Percentiles rank a stretch among this genome's conserved stretches.
phyloP scores from a whole-genome alignment of 2,329 filamentous ascomycete genomes.

The Colletotrichum destructivum region DNA sequence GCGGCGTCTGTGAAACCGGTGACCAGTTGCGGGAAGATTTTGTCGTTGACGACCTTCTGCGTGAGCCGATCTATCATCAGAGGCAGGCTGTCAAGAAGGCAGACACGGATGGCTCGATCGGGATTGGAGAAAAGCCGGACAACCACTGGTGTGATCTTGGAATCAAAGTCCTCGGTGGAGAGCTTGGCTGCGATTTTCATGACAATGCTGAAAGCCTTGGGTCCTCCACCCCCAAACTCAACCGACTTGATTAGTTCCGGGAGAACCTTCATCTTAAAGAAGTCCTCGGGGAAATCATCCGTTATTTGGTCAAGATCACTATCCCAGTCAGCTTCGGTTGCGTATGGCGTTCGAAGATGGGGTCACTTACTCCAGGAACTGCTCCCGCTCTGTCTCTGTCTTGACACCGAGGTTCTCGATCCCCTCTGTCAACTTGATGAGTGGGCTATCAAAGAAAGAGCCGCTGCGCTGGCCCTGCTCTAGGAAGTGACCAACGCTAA shows the following conservation, averaged over 20 bases:
- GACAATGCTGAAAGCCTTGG: slow-evolving; percentile 89
- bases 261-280: slow-evolving; percentile 96
- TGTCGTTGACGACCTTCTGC: slow-evolving; percentile 93
- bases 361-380: slow-evolving; percentile 78
- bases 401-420: slow-evolving; percentile 95
- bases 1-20: slow-evolving; percentile 94
- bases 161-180: slow-evolving; percentile 89
- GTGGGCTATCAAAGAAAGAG: slow-evolving; percentile 91
- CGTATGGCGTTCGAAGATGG: not conserved
- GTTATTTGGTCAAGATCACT: slow-evolving; percentile 86
- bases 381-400: slow-evolving; percentile 84
- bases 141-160: slow-evolving; percentile 86
- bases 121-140: slow-evolving; percentile 91
- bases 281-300: slow-evolving; percentile 97
- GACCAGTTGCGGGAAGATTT: slow-evolving; percentile 96
- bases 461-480: slow-evolving; percentile 88
- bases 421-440: slow-evolving; percentile 93
- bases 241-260: slow-evolving; percentile 98
- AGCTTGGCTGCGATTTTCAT: slow-evolving; percentile 93
- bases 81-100: slow-evolving; percentile 88
- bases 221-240: slow-evolving; percentile 96
- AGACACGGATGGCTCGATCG: slow-evolving; percentile 92
- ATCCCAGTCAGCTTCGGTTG: slow-evolving; percentile 49
- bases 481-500: slow-evolving; percentile 88
- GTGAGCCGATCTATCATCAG: slow-evolving; percentile 92